phyloP scores from a whole-genome alignment of 768 basidiomycete genomes.

The Pleurotus salmoneostramineus region DNA sequence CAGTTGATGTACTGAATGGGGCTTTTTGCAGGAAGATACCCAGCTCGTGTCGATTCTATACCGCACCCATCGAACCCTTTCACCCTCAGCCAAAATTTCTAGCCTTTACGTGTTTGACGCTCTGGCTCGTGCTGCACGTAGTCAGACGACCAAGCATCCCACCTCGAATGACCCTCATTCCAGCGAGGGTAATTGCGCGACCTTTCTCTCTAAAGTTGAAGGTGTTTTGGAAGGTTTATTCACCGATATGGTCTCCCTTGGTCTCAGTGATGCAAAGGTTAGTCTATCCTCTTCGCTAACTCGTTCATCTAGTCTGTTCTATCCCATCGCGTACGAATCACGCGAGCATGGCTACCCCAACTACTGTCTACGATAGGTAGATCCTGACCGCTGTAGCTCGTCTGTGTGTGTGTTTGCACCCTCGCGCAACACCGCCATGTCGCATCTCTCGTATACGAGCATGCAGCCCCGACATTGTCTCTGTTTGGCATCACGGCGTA shows the following conservation, averaged over 20 bases:
- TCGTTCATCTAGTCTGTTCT: background rate
- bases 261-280: constrained; percentile 79
- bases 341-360: background rate
- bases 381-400: background rate
- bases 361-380: constrained; percentile 6
- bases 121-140: constrained; percentile 78
- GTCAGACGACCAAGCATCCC: constrained; percentile 61
- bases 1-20: background rate
- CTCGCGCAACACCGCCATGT: background rate
- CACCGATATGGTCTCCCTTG: constrained; percentile 71
- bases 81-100: constrained; percentile 66
- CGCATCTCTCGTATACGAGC: background rate
- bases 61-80: constrained; percentile 80
- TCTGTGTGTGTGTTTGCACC: background rate
- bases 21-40: constrained; percentile 62
- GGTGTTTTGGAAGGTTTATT: constrained; percentile 88
- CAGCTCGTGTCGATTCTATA: constrained; percentile 86
- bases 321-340: background rate
- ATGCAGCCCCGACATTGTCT: background rate
- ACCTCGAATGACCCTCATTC: constrained; percentile 52
- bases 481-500: constrained; percentile 5
- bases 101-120: constrained; percentile 96
- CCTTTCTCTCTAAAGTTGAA: constrained; percentile 87
- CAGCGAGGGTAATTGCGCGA: constrained; percentile 66
- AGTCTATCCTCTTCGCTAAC: constrained; percentile 33